Evolutionary conservation across 495 filamentous ascomycete species (phyloP), one percentile per base, ranked within the genome.

Genomic region (Barbatosphaeria neglecta): DNA sequence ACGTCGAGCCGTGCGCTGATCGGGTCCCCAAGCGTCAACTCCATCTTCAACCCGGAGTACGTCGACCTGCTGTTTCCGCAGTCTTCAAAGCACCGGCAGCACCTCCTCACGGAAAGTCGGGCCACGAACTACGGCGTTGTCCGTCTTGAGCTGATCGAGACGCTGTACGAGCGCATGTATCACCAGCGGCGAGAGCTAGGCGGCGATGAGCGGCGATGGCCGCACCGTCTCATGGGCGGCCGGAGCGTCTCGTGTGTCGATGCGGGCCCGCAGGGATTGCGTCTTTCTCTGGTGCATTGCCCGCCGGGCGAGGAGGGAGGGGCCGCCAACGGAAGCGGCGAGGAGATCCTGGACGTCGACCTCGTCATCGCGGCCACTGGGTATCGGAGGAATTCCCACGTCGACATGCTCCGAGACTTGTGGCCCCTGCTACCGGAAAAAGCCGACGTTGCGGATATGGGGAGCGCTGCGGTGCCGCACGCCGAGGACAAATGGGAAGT

Each of bases 121-220:
- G 76, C 74, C 23, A 98, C 90, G 23, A 98, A 98, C 67, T 98
- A 98, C 64, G 82, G 86, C 38, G 92, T 96, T 6, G 90, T 98
- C 9, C 80, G 89, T 4, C 72, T 90, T 2, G 82, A 87, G 53
- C 73, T 96, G 20, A 83, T 98, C 42, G 89, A 96, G 62, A 74
- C 80, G 24, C 75, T 96, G 27, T 96, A 94, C 62, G 76, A 86
- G 62, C 74, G 75, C 18, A 78, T 90, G 68, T 96, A 96, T 62
- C 70, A 84, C 24, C 89, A 98, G 59, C 75, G 83, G 19, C 70
- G 95, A 19, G 75, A 76, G 24, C 52, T 70, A 3, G 80, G 82
- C 52, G 61, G 73, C 2, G 77, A 86, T 44, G 79, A 87, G 62
- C 69, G 67, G 22, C 67, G 79, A 52, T 95, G 88, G 89, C 81